Percentiles rank a stretch among this genome's conserved stretches.
Conservation (phyloP, 805 yeast genomes). For the Candida chilensis region DNA sequence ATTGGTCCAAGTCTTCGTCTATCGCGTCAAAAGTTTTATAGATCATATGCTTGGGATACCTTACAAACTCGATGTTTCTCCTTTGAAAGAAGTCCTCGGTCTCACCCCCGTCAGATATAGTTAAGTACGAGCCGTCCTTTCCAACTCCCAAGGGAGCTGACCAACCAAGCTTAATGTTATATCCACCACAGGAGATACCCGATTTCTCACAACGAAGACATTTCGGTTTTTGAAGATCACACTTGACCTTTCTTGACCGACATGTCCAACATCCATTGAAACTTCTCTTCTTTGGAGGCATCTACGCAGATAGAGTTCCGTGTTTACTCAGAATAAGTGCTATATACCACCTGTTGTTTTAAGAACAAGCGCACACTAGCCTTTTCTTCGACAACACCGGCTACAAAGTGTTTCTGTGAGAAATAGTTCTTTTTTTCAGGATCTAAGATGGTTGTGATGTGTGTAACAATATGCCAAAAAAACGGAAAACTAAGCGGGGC, state of each 20-base stretch:
- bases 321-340: too few species aligned
- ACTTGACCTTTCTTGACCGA: constrained; percentile 40
- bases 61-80: constrained; percentile 32
- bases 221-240: constrained; percentile 36
- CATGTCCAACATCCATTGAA: constrained; percentile 53
- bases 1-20: constrained; percentile 20
- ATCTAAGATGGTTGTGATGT: too few species aligned
- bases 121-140: constrained; percentile 7
- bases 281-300: constrained; percentile 11
- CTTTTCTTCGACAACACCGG: too few species aligned
- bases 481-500: too few species aligned
- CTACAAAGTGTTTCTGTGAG: too few species aligned
- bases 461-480: too few species aligned
- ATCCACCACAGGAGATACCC: constrained; percentile 36
- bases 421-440: too few species aligned
- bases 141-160: constrained; percentile 26
- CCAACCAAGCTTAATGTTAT: constrained; percentile 39
- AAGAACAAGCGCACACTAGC: too few species aligned
- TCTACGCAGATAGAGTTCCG: too few species aligned
- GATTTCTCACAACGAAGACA: constrained; percentile 40
- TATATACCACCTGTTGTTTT: too few species aligned
- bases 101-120: constrained; percentile 3
- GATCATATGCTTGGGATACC: constrained; percentile 20
- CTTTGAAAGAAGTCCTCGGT: constrained; percentile 21
- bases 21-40: constrained; percentile 30